Base-by-base conservation (phyloP, 805 yeast species). In the Huiozyma naganishii region DNA sequence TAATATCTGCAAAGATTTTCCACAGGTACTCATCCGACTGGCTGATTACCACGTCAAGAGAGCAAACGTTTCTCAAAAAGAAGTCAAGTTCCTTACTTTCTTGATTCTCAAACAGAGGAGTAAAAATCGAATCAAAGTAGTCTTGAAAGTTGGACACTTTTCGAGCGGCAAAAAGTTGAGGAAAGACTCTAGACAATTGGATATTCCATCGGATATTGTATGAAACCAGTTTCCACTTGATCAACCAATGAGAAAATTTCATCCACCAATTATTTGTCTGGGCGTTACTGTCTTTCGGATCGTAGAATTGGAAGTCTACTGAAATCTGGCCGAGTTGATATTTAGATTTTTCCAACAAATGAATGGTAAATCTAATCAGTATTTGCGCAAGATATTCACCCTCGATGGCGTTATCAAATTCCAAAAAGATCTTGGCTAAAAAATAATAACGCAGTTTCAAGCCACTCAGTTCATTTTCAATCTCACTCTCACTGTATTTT, bases 201-300 rank as follows among this genome's bases (percentile, higher is more conserved):
- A 68, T 55, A 32, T 62, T 56, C 71, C 71, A 68, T 13, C 65
- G 63, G 10, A 67, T 58, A 41, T 68, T 68, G 41, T 66, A 64
- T 29, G 70, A 66, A 1, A 67, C 58, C 8, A 68, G 48, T 45
- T 63, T 61, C 56, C 69, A 62, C 44, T 55, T 59, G 7, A 57
- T 50, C 6, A 67, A 46, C 70, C 71, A 67, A 13, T 54, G 42
- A 1, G 68, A 49, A 36, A 68, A 59, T 11, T 58, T 53, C 0
- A 44, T 36, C 71, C 71, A 68, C 62, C 62, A 60, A 41, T 48
- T 49, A 7, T 45, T 32, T 10, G 11, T 27, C 11, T 29, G n/a
- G 27, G 27, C 43, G 4, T 40, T 32, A 1, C 47, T 45, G 7
- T 36, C 44, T 2, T 27, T 27, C 1, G 48, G 41, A 7, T 45